Percentiles rank a stretch among this genome's conserved stretches.
Evolutionary conservation across 139 green algal genomes (phyloP).

Genomic region (Klebsormidium nitens): DNA sequence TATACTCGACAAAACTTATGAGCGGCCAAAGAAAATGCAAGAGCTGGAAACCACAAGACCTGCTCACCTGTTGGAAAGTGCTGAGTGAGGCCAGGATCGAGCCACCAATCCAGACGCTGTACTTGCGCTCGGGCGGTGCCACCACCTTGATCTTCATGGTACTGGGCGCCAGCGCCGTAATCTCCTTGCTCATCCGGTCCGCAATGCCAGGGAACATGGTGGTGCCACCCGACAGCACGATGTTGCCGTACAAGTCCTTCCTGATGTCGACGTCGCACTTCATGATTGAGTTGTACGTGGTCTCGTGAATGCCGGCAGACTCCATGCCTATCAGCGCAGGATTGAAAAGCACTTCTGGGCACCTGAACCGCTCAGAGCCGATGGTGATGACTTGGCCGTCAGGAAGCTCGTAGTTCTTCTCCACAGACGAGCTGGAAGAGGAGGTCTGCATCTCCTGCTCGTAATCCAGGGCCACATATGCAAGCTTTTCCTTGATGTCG

Average conservation of each 20-base stretch:
- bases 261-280: constrained; percentile 50
- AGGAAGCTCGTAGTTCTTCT: constrained; percentile 78
- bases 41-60: too few relatives aligned
- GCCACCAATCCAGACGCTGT: constrained; percentile 53
- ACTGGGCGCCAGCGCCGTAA: constrained; percentile 41
- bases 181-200: constrained; percentile 48
- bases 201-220: constrained; percentile 50
- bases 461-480: constrained; percentile 61
- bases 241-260: constrained; percentile 48
- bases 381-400: constrained; percentile 64
- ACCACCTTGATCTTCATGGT: constrained; percentile 54
- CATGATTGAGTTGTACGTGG: constrained; percentile 52
- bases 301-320: constrained; percentile 43
- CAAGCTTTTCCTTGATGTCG: constrained; percentile 56
- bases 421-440: constrained; percentile 67
- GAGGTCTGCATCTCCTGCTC: constrained; percentile 87
- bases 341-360: constrained; percentile 49
- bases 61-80: constrained; percentile 54
- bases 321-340: constrained; percentile 48
- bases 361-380: constrained; percentile 45
- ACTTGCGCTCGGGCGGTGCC: constrained; percentile 50
- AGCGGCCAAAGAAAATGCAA: too few relatives aligned
- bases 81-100: constrained; percentile 53
- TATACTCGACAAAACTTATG: too few relatives aligned
- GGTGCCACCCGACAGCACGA: constrained; percentile 47